phyloP scores from a whole-genome alignment of 108 stramenopile genomes.

The Discostella pseudostelligera region DNA sequence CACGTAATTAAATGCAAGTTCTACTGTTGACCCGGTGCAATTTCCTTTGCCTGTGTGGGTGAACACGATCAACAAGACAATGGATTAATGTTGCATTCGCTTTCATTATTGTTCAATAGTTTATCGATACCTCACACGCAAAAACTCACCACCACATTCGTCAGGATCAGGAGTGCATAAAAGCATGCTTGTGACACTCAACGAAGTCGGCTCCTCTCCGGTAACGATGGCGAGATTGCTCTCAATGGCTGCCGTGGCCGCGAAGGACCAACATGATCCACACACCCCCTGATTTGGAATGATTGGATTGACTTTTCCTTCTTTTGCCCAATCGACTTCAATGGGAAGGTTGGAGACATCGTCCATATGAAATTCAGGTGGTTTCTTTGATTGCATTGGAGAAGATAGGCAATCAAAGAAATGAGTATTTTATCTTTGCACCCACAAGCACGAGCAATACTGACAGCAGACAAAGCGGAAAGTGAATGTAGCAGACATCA shows the following conservation, averaged over 20 bases:
- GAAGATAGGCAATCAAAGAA: not conserved
- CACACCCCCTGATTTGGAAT: conserved; percentile 84
- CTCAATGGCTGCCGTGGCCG: conserved; percentile 70
- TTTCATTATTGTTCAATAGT: too few relatives aligned
- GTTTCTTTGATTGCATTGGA: conserved; percentile 12
- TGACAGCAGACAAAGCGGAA: too few relatives aligned
- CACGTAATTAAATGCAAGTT: conserved; percentile 77
- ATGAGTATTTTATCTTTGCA: not conserved
- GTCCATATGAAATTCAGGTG: conserved; percentile 46
- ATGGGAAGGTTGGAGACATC: conserved; percentile 55
- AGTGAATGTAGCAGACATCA: not conserved
- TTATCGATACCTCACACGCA: too few relatives aligned
- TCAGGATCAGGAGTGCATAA: conserved; percentile 76
- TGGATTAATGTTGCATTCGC: not conserved
- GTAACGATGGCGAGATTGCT: conserved; percentile 76
- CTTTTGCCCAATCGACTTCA: conserved; percentile 78
- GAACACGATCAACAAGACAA: not conserved
- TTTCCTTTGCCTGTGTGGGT: conserved; percentile 39
- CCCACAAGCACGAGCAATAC: not conserved
- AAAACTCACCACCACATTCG: conserved; percentile 81
- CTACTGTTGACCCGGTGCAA: conserved; percentile 65
- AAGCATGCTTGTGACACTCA: conserved; percentile 76
- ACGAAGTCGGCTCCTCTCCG: conserved; percentile 48
- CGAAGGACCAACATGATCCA: conserved; percentile 89
- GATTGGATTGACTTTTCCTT: conserved; percentile 58